Conservation (phyloP, 2,329 filamentous ascomycete species). For the Sporothrix humicola region DNA sequence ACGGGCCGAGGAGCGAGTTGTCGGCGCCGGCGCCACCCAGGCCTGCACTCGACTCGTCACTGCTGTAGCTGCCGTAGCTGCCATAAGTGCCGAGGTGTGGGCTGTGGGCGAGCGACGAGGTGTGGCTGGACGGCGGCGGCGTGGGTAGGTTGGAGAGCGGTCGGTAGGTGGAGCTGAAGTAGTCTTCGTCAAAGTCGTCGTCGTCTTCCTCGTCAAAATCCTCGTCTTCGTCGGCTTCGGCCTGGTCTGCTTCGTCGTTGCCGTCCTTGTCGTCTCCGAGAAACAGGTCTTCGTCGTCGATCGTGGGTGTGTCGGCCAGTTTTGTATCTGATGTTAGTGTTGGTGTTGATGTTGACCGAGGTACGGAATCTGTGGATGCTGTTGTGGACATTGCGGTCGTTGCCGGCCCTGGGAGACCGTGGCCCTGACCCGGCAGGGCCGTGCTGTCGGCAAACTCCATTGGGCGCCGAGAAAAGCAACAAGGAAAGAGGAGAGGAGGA, state of each 20-base stretch:
- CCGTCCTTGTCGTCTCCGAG: conserved; percentile 11
- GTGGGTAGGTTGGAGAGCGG: conserved; percentile 72
- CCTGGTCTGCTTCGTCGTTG: conserved; percentile 41
- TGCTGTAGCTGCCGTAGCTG: too few species aligned
- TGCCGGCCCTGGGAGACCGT: neutral
- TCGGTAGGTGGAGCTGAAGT: conserved; percentile 65
- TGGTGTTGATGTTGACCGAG: neutral
- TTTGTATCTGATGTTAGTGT: neutral
- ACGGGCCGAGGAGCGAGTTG: conserved; percentile 57
- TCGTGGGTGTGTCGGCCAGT: neutral
- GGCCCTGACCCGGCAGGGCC: conserved; percentile 7
- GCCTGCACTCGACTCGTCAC: neutral
- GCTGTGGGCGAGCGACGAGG: conserved; percentile 53
- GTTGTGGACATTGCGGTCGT: neutral
- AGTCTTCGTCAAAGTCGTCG: conserved; percentile 57
- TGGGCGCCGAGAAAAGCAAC: neutral
- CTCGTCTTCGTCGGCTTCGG: conserved; percentile 52
- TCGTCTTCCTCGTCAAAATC: conserved; percentile 49
- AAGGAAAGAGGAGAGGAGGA: neutral
- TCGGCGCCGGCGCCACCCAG: neutral
- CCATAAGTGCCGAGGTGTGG: conserved; percentile 41
- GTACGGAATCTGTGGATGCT: neutral
- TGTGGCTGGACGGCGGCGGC: conserved; percentile 63
- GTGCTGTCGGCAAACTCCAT: conserved; percentile 15
- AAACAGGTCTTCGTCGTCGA: conserved; percentile 34